phyloP scores from a whole-genome alignment of 305 asterid species.

The Fraxinus sp. region DNA sequence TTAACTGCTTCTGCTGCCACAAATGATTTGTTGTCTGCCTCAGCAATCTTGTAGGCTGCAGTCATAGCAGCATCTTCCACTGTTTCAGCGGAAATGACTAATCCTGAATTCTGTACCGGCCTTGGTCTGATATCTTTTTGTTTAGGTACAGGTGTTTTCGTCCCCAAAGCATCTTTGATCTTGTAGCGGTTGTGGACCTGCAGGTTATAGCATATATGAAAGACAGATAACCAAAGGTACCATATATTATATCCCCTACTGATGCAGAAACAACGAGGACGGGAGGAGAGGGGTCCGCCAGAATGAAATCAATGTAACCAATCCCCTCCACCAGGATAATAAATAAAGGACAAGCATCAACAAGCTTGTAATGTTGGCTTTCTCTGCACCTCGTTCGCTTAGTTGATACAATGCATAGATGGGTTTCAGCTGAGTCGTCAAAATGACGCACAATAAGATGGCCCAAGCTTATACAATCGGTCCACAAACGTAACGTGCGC shows the following conservation, averaged over 20 bases:
- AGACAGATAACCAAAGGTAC: neutral
- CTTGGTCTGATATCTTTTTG: conserved; percentile 31
- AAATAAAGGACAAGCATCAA: neutral
- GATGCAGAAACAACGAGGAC: neutral
- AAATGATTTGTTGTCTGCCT: conserved; percentile 55
- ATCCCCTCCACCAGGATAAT: neutral
- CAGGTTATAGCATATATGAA: neutral
- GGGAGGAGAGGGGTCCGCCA: neutral
- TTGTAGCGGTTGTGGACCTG: conserved; percentile 41
- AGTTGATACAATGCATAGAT: neutral
- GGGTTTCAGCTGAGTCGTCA: neutral
- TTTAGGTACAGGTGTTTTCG: conserved; percentile 33
- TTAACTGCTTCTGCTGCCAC: conserved; percentile 59
- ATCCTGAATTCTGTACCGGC: conserved; percentile 28
- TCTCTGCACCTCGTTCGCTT: neutral
- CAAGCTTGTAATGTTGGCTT: neutral
- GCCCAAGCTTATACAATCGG: neutral
- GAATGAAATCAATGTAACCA: neutral
- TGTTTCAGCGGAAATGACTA: conserved; percentile 32
- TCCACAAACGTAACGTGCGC: neutral
- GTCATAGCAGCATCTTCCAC: conserved; percentile 41
- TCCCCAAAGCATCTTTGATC: conserved; percentile 33
- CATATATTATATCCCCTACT: neutral
- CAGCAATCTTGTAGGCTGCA: conserved; percentile 50
- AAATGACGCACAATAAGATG: neutral